Percentiles rank a stretch among this genome's conserved stretches.
Conservation (phyloP, 495 filamentous ascomycete species). For the Penicillium verhagenii region DNA sequence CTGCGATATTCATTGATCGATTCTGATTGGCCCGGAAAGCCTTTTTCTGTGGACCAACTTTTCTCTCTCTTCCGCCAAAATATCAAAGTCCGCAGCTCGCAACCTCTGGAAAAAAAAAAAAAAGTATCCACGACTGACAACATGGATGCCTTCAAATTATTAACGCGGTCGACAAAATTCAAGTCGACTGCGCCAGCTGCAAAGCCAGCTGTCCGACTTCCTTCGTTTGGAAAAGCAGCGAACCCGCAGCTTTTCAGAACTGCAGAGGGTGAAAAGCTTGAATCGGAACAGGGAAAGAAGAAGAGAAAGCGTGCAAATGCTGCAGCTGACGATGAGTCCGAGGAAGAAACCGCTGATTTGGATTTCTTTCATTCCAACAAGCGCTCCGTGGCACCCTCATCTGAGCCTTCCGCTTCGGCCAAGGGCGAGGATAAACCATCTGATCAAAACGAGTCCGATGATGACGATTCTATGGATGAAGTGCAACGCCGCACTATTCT, state of each 20-base stretch:
- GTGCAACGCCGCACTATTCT: constrained; percentile 73
- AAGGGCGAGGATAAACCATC: constrained; percentile 18
- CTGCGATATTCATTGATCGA: neutral
- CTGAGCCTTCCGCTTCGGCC: constrained; percentile 14
- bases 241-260: constrained; percentile 56
- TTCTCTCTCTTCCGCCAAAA: constrained; percentile 30
- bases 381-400: constrained; percentile 16
- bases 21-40: constrained; percentile 40
- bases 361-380: constrained; percentile 42
- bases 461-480: constrained; percentile 44
- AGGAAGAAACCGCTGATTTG: constrained; percentile 28
- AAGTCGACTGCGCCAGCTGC: constrained; percentile 23
- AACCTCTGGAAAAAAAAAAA: constrained; percentile 5
- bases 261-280: constrained; percentile 32
- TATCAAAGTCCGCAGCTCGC: constrained; percentile 22
- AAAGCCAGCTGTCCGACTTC: constrained; percentile 32
- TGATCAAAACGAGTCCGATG: constrained; percentile 26
- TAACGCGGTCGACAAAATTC: constrained; percentile 54
- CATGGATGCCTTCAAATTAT: constrained; percentile 56
- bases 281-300: constrained; percentile 39
- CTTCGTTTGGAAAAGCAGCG: constrained; percentile 48
- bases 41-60: constrained; percentile 19
- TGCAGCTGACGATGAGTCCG: constrained; percentile 20
- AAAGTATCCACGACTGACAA: constrained; percentile 5
- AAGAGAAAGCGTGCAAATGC: constrained; percentile 38